These are phyloP conservation scores for Gonapodya prolifera DNA, from an alignment of 192 early-diverging fungal genomes.

Conservation along the genomic window DNA sequence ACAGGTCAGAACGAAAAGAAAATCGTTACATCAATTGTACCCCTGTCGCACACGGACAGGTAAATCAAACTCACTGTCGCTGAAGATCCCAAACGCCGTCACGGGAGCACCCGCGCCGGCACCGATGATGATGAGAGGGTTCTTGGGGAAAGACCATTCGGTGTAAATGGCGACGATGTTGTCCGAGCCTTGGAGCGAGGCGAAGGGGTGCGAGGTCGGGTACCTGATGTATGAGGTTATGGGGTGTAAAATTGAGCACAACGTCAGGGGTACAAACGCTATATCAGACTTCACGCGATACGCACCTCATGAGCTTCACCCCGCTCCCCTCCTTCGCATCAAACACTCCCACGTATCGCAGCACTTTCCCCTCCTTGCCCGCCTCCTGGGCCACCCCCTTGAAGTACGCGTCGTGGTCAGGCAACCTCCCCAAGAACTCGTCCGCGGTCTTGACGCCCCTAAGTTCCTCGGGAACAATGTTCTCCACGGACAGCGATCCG, in stretches of 20 bases:
- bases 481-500: slow-evolving; percentile 76
- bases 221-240: slow-evolving; percentile 53
- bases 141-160: slow-evolving; percentile 65
- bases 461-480: slow-evolving; percentile 86
- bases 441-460: slow-evolving; percentile 52
- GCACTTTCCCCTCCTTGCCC: slow-evolving; percentile 50
- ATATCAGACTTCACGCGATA: too few species aligned
- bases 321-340: slow-evolving; percentile 58
- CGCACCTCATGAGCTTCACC: slow-evolving; percentile 63
- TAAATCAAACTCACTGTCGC: too few species aligned
- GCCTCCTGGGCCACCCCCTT: slow-evolving; percentile 69
- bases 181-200: slow-evolving; percentile 90
- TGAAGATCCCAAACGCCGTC: slow-evolving; percentile 94
- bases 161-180: slow-evolving; percentile 97
- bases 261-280: background rate
- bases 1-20: too few species aligned
- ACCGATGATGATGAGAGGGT: slow-evolving; percentile 88
- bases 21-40: too few species aligned
- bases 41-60: too few species aligned
- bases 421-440: slow-evolving; percentile 76
- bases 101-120: slow-evolving; percentile 93
- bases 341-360: slow-evolving; percentile 87
- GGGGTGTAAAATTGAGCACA: background rate
- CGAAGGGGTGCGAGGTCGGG: slow-evolving; percentile 82
- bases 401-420: slow-evolving; percentile 80